phyloP scores from a whole-genome alignment of 805 yeast species.

The Wickerhamomyces bisporus region DNA sequence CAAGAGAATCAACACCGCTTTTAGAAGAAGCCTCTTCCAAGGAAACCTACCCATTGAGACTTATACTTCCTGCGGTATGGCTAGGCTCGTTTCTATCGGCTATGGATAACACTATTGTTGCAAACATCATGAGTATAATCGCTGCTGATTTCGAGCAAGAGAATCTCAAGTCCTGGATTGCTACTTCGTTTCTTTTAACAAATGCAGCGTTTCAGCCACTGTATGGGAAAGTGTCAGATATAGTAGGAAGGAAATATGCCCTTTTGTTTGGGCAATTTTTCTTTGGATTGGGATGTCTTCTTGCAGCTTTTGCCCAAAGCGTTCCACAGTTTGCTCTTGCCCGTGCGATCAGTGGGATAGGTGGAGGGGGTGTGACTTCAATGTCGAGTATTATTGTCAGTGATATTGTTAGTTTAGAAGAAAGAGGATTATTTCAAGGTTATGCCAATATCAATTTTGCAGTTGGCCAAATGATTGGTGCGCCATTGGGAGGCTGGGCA shows the following conservation, averaged over 20 bases:
- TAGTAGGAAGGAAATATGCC: constrained; percentile 46
- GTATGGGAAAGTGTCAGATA: constrained; percentile 63
- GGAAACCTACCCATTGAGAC: background rate
- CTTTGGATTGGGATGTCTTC: constrained; percentile 39
- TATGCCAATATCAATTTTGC: constrained; percentile 35
- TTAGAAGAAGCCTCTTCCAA: background rate
- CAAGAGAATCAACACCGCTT: background rate
- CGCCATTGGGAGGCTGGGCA: constrained; percentile 34
- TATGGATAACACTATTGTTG: constrained; percentile 53
- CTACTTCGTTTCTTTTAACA: constrained; percentile 60
- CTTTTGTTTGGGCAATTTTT: constrained; percentile 37
- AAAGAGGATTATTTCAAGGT: constrained; percentile 50
- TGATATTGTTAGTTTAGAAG: constrained; percentile 45
- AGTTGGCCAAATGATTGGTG: constrained; percentile 35
- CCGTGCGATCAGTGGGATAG: constrained; percentile 51
- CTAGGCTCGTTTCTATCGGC: constrained; percentile 45
- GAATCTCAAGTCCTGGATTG: constrained; percentile 55
- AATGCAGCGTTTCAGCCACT: constrained; percentile 69
- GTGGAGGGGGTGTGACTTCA: constrained; percentile 51
- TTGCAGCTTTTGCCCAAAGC: constrained; percentile 33
- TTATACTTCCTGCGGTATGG: constrained; percentile 25
- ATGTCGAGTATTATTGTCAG: constrained; percentile 46
- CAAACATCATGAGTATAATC: constrained; percentile 48
- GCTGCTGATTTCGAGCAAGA: constrained; percentile 52
- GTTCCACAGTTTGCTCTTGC: constrained; percentile 41